A percentile compares a stretch with the other conserved stretches of the same genome.
These are phyloP conservation scores for Aphanomyces cochlioides DNA, from an alignment of 352 stramenopile species.

Conservation along the genomic window DNA sequence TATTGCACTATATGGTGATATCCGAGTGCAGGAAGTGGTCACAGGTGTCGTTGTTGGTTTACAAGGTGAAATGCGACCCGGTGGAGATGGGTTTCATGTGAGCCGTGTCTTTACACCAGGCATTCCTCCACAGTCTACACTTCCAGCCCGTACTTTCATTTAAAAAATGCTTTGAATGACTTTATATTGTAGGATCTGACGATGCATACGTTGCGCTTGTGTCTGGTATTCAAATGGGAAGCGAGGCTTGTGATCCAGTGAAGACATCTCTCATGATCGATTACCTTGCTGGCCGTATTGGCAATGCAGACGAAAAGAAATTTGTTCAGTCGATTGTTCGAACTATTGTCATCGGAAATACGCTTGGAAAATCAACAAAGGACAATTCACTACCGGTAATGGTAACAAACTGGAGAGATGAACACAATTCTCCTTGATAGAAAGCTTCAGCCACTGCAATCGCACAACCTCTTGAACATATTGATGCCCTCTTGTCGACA, in stretches of 20 bases:
- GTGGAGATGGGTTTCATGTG: constrained; percentile 52
- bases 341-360: constrained; percentile 70
- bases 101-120: constrained; percentile 53
- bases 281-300: constrained; percentile 67
- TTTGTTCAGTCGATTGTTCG: constrained; percentile 71
- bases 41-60: constrained; percentile 76
- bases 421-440: not conserved
- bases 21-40: constrained; percentile 51
- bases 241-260: constrained; percentile 41
- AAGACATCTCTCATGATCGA: constrained; percentile 67
- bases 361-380: constrained; percentile 34
- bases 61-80: constrained; percentile 49
- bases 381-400: constrained; percentile 10
- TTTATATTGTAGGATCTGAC: constrained; percentile 31
- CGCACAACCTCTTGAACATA: constrained; percentile 50
- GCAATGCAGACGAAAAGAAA: constrained; percentile 46
- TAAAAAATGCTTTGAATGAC: not conserved
- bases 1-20: constrained; percentile 58
- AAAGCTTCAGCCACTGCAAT: constrained; percentile 8
- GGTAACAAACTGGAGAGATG: no score
- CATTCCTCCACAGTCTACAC: constrained; percentile 45
- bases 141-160: constrained; percentile 39
- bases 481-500: constrained; percentile 68
- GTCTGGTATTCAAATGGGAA: constrained; percentile 50
- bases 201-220: constrained; percentile 67